Conservation (phyloP, 169 alveolate genomes). For the Cryptosporidium baileyi region DNA sequence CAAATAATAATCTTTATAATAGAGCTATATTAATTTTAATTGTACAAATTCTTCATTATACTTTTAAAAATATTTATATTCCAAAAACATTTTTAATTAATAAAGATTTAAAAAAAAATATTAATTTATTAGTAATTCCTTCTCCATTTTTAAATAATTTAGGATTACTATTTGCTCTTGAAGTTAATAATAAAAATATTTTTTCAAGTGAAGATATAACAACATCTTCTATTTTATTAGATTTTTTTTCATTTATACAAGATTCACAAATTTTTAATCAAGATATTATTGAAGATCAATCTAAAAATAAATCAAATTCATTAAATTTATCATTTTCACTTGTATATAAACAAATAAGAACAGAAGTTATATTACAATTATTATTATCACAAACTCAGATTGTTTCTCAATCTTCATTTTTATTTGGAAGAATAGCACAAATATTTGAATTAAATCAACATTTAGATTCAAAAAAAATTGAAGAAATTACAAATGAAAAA, state of each 20-base stretch:
- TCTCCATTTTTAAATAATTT: constrained; percentile 39
- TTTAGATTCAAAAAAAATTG: too few species aligned
- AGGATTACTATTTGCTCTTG: constrained; percentile 24
- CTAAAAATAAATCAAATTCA: neutral
- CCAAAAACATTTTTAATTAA: constrained; percentile 35
- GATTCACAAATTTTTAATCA: neutral
- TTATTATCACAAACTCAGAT: constrained; percentile 54
- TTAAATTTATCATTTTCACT: neutral
- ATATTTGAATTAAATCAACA: neutral
- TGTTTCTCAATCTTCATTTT: constrained; percentile 25
- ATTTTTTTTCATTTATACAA: constrained; percentile 38
- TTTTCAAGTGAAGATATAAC: constrained; percentile 5
- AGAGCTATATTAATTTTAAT: neutral
- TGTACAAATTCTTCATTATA: neutral
- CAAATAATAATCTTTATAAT: neutral
- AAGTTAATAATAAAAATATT: neutral
- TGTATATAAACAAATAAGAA: constrained; percentile 22
- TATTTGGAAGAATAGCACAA: constrained; percentile 46
- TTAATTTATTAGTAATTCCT: constrained; percentile 31
- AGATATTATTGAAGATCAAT: neutral
- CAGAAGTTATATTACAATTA: constrained; percentile 29
- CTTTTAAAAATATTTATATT: constrained; percentile 7
- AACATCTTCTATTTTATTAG: neutral
- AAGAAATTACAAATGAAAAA: constrained; percentile 23
- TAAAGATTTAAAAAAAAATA: neutral